Conservation (phyloP, 768 basidiomycete species). For the Boletus vermiculosoides region DNA sequence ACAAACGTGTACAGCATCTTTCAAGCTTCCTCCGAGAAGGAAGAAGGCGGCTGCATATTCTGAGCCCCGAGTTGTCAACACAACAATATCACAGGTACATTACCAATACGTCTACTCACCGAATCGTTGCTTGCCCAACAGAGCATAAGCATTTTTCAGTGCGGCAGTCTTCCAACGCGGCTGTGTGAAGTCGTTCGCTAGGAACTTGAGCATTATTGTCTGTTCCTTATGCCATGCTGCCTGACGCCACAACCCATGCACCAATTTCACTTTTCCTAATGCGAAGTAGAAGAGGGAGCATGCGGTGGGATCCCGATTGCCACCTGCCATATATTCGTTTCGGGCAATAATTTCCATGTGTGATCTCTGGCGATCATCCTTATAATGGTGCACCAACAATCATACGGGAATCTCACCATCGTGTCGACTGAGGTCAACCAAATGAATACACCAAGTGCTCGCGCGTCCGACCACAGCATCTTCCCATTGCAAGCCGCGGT, state of each 20-base stretch:
- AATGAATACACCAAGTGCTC: slow-evolving; percentile 79
- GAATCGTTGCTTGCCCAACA: slow-evolving; percentile 88
- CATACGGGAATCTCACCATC: slow-evolving; percentile 52
- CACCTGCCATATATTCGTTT: slow-evolving; percentile 88
- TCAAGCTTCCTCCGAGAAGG: slow-evolving; percentile 81
- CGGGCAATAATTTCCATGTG: slow-evolving; percentile 88
- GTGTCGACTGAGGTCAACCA: slow-evolving; percentile 83
- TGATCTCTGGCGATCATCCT: slow-evolving; percentile 49
- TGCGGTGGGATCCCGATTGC: slow-evolving; percentile 81
- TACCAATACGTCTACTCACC: slow-evolving; percentile 48
- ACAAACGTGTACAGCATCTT: slow-evolving; percentile 91
- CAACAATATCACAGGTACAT: neutral
- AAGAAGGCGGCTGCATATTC: slow-evolving; percentile 99
- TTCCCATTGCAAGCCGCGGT: slow-evolving; percentile 74
- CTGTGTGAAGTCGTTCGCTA: slow-evolving; percentile 84
- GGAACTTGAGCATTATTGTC: slow-evolving; percentile 82
- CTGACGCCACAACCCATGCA: slow-evolving; percentile 95
- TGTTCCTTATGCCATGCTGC: slow-evolving; percentile 94
- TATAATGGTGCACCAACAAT: neutral
- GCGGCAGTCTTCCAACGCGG: slow-evolving; percentile 90
- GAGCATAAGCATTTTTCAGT: slow-evolving; percentile 91
- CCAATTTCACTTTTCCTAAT: slow-evolving; percentile 85
- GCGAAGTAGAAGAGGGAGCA: slow-evolving; percentile 96
- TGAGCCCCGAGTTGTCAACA: slow-evolving; percentile 32
- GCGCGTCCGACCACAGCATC: slow-evolving; percentile 88